Conservation (phyloP, 225 moss, liverwort and hornwort species). For the Pseudoscleropodium purum region DNA sequence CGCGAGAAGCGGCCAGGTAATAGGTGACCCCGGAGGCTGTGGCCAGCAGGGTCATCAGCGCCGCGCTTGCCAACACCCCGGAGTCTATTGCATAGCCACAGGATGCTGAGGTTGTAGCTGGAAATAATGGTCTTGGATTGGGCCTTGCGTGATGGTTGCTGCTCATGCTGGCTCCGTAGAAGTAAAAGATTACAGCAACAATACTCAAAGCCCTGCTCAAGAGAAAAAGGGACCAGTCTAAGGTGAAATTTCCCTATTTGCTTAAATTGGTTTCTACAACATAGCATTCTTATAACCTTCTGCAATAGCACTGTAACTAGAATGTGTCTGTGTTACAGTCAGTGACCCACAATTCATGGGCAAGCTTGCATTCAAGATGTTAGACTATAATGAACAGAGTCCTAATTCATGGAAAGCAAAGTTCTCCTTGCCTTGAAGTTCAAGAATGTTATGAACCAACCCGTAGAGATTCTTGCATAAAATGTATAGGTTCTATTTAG, state of each 20-base stretch:
- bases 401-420: not conserved
- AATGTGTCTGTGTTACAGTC: not conserved
- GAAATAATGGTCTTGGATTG: not conserved
- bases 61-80: slow-evolving; percentile 32
- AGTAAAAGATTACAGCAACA: slow-evolving; percentile 6
- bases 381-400: not conserved
- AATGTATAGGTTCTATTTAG: not conserved
- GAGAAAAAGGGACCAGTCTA: not conserved
- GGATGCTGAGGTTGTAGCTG: slow-evolving; percentile 20
- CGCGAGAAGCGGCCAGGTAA: slow-evolving; percentile 30
- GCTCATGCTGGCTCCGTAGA: slow-evolving; percentile 35
- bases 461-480: not conserved
- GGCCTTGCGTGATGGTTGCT: slow-evolving; percentile 13
- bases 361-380: not conserved
- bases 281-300: not conserved
- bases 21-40: slow-evolving; percentile 31
- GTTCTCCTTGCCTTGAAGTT: rapidly evolving
- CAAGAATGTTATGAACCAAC: not conserved
- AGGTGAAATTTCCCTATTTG: not conserved
- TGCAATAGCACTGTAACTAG: not conserved
- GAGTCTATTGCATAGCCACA: slow-evolving; percentile 46
- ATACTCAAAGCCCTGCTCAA: slow-evolving; percentile 15
- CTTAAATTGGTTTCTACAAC: too few relatives aligned
- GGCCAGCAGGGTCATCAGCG: slow-evolving; percentile 24
- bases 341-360: not conserved